A percentile compares a stretch with the other conserved stretches of the same genome.
Evolutionary conservation across 805 yeast genomes (phyloP).

Genomic region (Saccharomycopsis sp.): DNA sequence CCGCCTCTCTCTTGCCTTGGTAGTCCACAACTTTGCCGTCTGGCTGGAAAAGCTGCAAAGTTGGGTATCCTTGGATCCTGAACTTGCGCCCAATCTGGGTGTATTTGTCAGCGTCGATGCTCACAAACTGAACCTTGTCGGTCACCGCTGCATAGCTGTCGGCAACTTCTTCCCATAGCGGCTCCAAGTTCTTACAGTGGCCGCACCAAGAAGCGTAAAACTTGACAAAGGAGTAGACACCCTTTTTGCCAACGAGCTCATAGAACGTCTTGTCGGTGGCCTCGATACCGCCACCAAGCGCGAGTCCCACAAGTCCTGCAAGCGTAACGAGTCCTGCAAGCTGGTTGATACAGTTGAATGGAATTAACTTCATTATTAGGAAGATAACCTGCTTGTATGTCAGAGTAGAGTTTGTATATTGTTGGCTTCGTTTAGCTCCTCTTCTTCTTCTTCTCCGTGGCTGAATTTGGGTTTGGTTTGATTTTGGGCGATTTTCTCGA

Average conservation of each 20-base stretch:
- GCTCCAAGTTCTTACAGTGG: constrained; percentile 87
- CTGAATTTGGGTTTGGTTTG: too few relatives aligned
- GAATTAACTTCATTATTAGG: too few relatives aligned
- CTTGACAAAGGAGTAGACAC: constrained; percentile 68
- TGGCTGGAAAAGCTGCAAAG: constrained; percentile 37
- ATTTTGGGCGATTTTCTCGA: too few relatives aligned
- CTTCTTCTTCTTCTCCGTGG: too few relatives aligned
- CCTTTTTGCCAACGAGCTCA: constrained; percentile 46
- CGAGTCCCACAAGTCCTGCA: constrained; percentile 2
- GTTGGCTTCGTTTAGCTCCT: too few relatives aligned
- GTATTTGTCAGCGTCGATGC: constrained; percentile 47
- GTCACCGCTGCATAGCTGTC: constrained; percentile 38
- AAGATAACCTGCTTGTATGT: too few relatives aligned
- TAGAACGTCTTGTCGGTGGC: constrained; percentile 45
- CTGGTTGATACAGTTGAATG: too few relatives aligned
- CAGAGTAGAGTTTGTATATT: too few relatives aligned
- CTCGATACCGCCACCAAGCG: constrained; percentile 31
- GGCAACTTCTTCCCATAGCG: constrained; percentile 81
- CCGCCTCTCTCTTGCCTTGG: constrained; percentile 39
- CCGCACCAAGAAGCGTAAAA: constrained; percentile 89
- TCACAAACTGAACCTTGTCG: constrained; percentile 33
- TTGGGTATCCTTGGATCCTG: constrained; percentile 41
- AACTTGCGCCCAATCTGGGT: constrained; percentile 39
- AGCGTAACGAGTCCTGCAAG: too few relatives aligned
- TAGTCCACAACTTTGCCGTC: constrained; percentile 35